Base-by-base conservation (phyloP, 2,329 filamentous ascomycete species). In the Didymella lethalis region DNA sequence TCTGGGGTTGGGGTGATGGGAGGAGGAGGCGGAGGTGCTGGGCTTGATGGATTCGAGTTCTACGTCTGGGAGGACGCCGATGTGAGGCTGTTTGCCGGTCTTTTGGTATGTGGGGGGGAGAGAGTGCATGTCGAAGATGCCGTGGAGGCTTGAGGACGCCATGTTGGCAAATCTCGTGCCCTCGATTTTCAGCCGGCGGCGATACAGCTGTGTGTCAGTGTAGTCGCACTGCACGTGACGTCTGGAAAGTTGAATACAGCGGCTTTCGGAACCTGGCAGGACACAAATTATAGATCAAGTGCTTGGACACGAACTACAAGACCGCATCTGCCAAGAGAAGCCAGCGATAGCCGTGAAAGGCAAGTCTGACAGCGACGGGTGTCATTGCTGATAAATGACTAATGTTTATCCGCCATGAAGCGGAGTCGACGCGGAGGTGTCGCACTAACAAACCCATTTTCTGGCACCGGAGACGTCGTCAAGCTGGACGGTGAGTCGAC, bases 111-210 rank as follows among this genome's bases (percentile, higher is more conserved):
- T 76, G 7, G 66, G 58, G 14, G 71, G 62, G 6, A 65, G 59
- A 49, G 75, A 74, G 40, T 83, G 78, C 26, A 83, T 76, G 45
- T 80, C 74, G 51, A 83, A 71, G 26, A 82, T 67, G 20, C 76
- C 72, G 20, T 77, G 77, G 25, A 82, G 69, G 63, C 64, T 23
- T 60, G 71, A 48, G 12, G 76, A 64, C 43, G 77, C 65, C 76
- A 80, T 80, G 18, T 18, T 18, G 18, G 18, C 18, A 18, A 18
- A 18, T 18, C 18, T 18, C 18, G 18, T 18, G 18, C 18, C 18
- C 18, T 18, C 18, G 18, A 18, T 18, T 25, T 14, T 6, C 38
- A 14, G 7, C 7, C 14, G 40, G 23, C 40, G 23, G 25, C 7
- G 36, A 11, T 43, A 26, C 11, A 26, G 41, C 2, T 28, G 41